phyloP scores from a whole-genome alignment of 768 basidiomycete species.

The Pulveroboletus sp. region DNA sequence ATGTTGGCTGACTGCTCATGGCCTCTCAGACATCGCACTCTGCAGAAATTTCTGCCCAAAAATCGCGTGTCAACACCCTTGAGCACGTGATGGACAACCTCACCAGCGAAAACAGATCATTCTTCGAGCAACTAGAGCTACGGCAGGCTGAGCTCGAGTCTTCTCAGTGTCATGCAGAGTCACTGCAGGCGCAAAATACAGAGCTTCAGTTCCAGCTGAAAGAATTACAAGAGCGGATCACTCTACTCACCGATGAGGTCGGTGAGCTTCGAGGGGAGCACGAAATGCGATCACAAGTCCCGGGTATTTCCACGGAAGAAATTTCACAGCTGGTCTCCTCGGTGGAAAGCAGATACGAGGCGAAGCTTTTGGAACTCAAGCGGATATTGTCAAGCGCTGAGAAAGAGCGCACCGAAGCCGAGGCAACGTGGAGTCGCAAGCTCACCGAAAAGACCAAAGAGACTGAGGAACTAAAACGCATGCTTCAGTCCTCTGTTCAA shows the following conservation, averaged over 20 bases:
- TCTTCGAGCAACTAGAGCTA: conserved; percentile 85
- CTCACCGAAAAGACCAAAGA: conserved; percentile 76
- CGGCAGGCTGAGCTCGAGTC: conserved; percentile 91
- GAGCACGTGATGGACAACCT: conserved; percentile 70
- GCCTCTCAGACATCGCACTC: conserved; percentile 57
- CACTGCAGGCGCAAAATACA: conserved; percentile 70
- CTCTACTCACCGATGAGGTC: conserved; percentile 70
- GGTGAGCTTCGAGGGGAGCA: conserved; percentile 61
- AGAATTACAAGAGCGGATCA: conserved; percentile 71
- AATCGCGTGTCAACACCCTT: conserved; percentile 62
- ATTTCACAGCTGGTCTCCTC: conserved; percentile 71
- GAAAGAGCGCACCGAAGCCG: conserved; percentile 81
- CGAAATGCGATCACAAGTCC: conserved; percentile 40
- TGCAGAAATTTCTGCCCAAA: conserved; percentile 62
- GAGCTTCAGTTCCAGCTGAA: conserved; percentile 87
- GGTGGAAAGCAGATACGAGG: conserved; percentile 74
- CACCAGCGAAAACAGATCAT: conserved; percentile 67
- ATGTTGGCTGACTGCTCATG: conserved; percentile 11
- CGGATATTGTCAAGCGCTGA: conserved; percentile 63
- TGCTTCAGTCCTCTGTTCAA: conserved; percentile 56
- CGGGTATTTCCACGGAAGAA: conserved; percentile 55
- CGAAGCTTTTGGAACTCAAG: conserved; percentile 69
- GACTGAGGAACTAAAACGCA: conserved; percentile 64
- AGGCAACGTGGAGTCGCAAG: conserved; percentile 87
- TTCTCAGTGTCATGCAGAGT: conserved; percentile 70